Evolutionary conservation across 1,284 basidiomycete genomes (phyloP), one percentile per base, ranked within the genome.

Genomic region (Cutaneotrichosporon sp.): DNA sequence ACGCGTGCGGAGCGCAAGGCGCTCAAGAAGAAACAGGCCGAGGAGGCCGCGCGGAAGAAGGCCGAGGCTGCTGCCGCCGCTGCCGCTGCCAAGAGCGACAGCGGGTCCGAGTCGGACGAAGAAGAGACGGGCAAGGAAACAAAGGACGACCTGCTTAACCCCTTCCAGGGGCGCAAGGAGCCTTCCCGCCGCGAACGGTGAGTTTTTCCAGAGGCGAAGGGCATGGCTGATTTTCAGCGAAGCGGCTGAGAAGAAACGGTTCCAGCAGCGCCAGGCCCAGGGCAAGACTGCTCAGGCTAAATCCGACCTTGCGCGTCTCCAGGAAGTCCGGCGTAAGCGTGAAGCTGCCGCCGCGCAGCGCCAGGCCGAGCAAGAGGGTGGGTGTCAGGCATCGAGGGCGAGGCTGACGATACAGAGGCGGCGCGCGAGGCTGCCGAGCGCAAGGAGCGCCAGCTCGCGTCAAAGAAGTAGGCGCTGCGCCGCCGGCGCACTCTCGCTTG

Each of bases 221-320:
- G 8, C 14, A 1, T 2, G 4, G 38, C 38, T 46, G 51, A 42
- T 37, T 38, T 9, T 17, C 61, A 92, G 90, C 60, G 91, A 94
- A 68, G 83, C 83, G 64, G 89, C 89, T 66, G 89, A 92, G 74
- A 91, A 90, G 77, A 82, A 88, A 67, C 78, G 81, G 33, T 92
- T 91, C 73, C 58, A 61, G 46, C 71, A 74, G 58, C 58, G 75
- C 15, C 76, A 77, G 55, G 76, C 76, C 83, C 77, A 80, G 72
- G 90, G 90, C 56, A 87, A 94, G 83, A 94, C 91, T 0, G 83
- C 86, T 23, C 80, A 94, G 72, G 90, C 91, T 34, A 88, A 90
- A 76, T 72, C 83, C 4, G 91, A 96, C 73, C 82, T 96, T 41
- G 83, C 86, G 17, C 83, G 91, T 50, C 81, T 96, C n/a, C 83